These are phyloP conservation scores for Beta macrorhiza DNA, from an alignment of 179 eudicot genomes.

Conservation along the genomic window DNA sequence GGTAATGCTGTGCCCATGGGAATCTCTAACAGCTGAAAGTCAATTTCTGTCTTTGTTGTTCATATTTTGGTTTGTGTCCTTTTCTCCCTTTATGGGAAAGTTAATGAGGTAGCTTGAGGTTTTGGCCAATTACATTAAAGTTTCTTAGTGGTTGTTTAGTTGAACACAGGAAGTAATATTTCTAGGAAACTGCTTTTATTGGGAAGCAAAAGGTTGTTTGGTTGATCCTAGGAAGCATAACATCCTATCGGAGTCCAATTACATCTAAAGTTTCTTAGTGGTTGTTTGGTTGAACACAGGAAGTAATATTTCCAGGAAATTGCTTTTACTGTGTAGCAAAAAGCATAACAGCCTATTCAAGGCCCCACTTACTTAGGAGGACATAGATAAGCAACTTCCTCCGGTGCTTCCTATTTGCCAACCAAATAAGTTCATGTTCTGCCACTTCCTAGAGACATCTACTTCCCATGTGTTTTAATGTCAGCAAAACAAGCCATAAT, in stretches of 20 bases:
- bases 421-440: too few species aligned
- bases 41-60: background rate
- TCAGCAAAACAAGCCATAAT: too few species aligned
- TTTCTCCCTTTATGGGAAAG: background rate
- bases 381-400: too few species aligned
- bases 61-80: background rate
- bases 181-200: background rate
- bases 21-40: constrained; percentile 7
- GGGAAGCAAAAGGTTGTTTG: background rate
- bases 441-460: too few species aligned
- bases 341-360: too few species aligned
- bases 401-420: too few species aligned
- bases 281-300: too few species aligned
- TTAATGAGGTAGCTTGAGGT: background rate
- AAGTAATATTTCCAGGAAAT: background rate
- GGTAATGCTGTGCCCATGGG: constrained; percentile 36
- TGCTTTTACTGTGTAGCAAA: too few species aligned
- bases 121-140: background rate
- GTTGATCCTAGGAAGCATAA: too few species aligned
- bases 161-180: background rate
- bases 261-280: background rate
- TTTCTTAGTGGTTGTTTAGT: too few species aligned
- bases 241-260: background rate
- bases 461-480: too few species aligned
- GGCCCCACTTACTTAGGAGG: too few species aligned